Evolutionary conservation across 2,329 filamentous ascomycete species (phyloP).

Genomic region (Didymella pinodella): DNA sequence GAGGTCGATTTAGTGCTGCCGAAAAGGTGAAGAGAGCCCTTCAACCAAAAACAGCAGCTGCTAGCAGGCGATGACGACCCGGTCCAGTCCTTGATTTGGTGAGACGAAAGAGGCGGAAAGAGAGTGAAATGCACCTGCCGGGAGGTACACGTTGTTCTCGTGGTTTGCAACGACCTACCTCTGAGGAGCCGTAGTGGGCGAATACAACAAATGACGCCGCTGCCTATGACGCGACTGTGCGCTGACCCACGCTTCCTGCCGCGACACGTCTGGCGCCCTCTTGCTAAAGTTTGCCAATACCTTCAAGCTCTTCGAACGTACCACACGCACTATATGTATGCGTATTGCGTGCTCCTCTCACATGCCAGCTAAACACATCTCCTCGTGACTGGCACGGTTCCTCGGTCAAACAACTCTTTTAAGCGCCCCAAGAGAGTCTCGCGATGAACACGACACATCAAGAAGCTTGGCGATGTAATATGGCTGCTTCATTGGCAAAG

Average conservation of each 20-base stretch:
- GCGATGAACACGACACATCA: neutral
- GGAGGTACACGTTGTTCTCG: neutral
- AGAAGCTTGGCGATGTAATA: neutral
- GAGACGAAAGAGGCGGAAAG: neutral
- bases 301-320: neutral
- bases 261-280: neutral
- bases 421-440: neutral
- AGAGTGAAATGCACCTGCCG: neutral
- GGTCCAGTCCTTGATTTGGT: neutral
- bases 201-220: neutral
- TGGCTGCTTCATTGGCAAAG: neutral
- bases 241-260: neutral
- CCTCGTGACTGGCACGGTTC: neutral
- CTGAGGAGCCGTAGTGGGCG: neutral
- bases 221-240: neutral
- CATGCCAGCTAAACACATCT: neutral
- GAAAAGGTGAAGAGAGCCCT: neutral
- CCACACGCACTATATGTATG: neutral
- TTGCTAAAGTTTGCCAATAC: slow-evolving; percentile 6
- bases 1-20: neutral
- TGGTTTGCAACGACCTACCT: neutral
- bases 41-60: neutral
- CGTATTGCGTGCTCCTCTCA: neutral
- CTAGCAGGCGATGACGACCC: neutral
- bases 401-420: neutral